Percentiles rank a stretch among this genome's conserved stretches.
phyloP scores from a whole-genome alignment of 345 rosid genomes.

The Eucalyptus viminalis region DNA sequence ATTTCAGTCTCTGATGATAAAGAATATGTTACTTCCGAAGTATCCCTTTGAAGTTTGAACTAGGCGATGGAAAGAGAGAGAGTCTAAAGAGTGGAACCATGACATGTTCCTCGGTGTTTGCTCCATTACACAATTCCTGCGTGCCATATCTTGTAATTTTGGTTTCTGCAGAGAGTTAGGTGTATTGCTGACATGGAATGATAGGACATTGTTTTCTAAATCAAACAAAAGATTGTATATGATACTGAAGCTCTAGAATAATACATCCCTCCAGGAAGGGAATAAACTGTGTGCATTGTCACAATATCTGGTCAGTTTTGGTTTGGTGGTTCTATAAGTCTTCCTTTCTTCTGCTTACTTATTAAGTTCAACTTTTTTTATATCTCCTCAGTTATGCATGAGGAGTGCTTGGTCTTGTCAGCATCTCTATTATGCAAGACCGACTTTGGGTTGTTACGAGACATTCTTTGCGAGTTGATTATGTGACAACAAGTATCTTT shows the following conservation, averaged over 20 bases:
- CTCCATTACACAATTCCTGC: neutral
- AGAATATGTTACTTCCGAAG: neutral
- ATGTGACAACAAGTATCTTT: neutral
- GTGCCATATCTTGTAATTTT: neutral
- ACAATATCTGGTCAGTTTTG: neutral
- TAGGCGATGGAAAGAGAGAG: neutral
- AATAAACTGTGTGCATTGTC: neutral
- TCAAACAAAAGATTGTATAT: neutral
- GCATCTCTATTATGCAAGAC: neutral
- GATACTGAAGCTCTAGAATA: neutral
- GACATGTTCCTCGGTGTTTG: neutral
- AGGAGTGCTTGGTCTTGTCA: neutral
- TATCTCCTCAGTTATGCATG: neutral
- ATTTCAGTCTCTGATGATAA: neutral
- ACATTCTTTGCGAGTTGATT: neutral
- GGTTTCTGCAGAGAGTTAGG: neutral
- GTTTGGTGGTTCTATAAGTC: neutral
- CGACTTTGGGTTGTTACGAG: neutral
- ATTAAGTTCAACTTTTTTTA: neutral
- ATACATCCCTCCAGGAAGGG: neutral
- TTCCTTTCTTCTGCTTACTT: neutral
- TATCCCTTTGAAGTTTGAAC: neutral
- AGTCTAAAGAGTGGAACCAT: neutral
- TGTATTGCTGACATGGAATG: neutral
- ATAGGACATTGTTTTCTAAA: neutral